These are phyloP conservation scores for Astrocystis sublimbata DNA, from an alignment of 495 filamentous ascomycete species.

Conservation along the genomic window DNA sequence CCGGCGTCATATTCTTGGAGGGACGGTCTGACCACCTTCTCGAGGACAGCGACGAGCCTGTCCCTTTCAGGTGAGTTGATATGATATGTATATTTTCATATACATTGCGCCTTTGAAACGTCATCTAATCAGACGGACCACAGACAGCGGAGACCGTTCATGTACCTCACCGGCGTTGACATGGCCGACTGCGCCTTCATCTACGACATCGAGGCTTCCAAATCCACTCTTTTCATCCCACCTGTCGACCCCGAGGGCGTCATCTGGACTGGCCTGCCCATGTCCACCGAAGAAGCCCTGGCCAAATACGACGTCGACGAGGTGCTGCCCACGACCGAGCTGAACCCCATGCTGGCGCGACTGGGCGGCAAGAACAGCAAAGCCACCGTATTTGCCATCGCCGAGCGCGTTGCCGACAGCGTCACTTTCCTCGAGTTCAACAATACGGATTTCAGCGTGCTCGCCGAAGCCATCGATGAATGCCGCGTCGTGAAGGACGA, in stretches of 20 bases:
- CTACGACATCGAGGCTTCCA: constrained; percentile 71
- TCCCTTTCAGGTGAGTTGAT: constrained; percentile 69
- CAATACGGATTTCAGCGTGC: constrained; percentile 56
- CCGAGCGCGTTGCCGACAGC: constrained; percentile 65
- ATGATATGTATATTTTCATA: neutral
- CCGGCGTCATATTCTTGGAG: constrained; percentile 82
- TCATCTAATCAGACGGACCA: neutral
- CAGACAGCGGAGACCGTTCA: constrained; percentile 89
- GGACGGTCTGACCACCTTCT: constrained; percentile 72
- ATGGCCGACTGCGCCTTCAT: constrained; percentile 79
- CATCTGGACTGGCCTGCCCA: constrained; percentile 92
- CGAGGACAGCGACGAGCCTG: constrained; percentile 79
- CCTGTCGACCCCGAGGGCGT: constrained; percentile 84
- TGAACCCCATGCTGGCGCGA: constrained; percentile 63
- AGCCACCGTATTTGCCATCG: constrained; percentile 66
- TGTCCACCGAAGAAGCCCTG: constrained; percentile 71
- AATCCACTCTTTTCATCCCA: constrained; percentile 89
- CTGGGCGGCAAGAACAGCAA: constrained; percentile 46
- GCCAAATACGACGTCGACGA: constrained; percentile 80
- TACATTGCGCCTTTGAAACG: neutral
- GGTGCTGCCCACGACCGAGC: constrained; percentile 66
- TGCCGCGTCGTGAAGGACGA: constrained; percentile 78
- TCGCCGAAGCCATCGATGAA: constrained; percentile 77
- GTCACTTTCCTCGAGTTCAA: constrained; percentile 66
- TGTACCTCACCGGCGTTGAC: constrained; percentile 87